These are phyloP conservation scores for Starmerella kuoi DNA, from an alignment of 805 yeast genomes.

Conservation along the genomic window DNA sequence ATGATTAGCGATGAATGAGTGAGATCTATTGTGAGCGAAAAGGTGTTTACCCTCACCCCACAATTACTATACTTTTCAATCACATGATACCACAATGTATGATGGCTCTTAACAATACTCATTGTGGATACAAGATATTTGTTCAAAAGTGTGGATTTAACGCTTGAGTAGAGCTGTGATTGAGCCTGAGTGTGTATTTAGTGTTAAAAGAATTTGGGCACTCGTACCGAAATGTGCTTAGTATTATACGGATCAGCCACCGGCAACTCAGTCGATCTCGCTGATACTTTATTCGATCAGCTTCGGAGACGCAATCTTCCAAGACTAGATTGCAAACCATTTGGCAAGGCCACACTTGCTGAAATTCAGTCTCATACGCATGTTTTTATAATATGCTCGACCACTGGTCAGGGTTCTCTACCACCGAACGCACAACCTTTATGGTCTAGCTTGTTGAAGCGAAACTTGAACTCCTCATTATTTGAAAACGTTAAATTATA, in stretches of 20 bases:
- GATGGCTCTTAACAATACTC: no score
- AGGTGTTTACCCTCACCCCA: no score
- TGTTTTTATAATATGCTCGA: slow-evolving; percentile 58
- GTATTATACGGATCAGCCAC: slow-evolving; percentile 84
- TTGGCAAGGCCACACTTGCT: slow-evolving; percentile 27
- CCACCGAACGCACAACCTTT: slow-evolving; percentile 66
- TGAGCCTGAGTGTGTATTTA: no score
- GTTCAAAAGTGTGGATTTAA: no score
- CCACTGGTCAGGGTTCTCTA: slow-evolving; percentile 91
- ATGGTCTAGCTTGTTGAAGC: slow-evolving; percentile 61
- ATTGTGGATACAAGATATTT: no score
- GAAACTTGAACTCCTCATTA: slow-evolving; percentile 49
- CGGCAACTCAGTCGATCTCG: slow-evolving; percentile 81
- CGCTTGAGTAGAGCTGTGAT: no score
- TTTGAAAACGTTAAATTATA: slow-evolving; percentile 52
- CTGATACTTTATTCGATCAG: slow-evolving; percentile 45
- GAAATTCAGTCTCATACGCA: slow-evolving; percentile 36
- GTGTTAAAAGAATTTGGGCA: no score
- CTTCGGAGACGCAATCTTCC: slow-evolving; percentile 39
- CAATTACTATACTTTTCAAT: no score
- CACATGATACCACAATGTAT: no score
- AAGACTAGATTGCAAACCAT: slow-evolving; percentile 36
- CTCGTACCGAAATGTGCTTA: slow-evolving; percentile 17
- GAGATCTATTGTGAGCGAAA: no score
- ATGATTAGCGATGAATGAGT: no score